Conservation (phyloP, 805 yeast genomes). For the Candida railenensis region DNA sequence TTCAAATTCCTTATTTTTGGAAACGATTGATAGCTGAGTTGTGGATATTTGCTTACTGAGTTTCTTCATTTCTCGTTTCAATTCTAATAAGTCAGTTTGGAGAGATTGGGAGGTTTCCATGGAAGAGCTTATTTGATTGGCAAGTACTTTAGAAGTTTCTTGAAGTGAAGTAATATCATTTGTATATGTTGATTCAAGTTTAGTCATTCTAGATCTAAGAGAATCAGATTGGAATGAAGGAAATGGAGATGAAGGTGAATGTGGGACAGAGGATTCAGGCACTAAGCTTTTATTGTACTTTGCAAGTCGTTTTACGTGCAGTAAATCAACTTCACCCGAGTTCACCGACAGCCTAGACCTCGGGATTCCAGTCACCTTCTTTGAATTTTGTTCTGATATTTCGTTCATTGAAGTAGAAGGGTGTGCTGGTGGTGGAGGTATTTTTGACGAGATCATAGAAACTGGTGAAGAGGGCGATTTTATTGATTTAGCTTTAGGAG, state of each 20-base stretch:
- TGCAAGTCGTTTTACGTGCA: conserved; percentile 1
- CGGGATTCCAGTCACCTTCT: neutral
- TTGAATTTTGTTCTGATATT: neutral
- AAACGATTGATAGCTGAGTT: neutral
- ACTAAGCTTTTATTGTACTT: neutral
- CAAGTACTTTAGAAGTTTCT: conserved; percentile 10
- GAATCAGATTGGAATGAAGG: neutral
- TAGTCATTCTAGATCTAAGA: conserved; percentile 7
- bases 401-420: neutral
- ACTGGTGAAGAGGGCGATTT: conserved; percentile 1
- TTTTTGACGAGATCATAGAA: conserved; percentile 7
- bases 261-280: neutral
- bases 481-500: neutral
- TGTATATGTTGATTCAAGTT: conserved; percentile 8
- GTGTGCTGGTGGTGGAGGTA: neutral
- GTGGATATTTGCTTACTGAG: conserved; percentile 2
- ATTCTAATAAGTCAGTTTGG: conserved; percentile 18
- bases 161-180: conserved; percentile 2
- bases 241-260: neutral
- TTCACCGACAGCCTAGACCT: neutral
- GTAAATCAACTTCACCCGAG: conserved; percentile 1
- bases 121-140: conserved; percentile 11
- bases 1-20: conserved; percentile 15
- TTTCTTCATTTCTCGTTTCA: conserved; percentile 14
- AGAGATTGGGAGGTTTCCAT: conserved; percentile 14